A percentile compares a stretch with the other conserved stretches of the same genome.
These are phyloP conservation scores for Globisporangium paddicum DNA, from an alignment of 352 stramenopile genomes.

Conservation along the genomic window DNA sequence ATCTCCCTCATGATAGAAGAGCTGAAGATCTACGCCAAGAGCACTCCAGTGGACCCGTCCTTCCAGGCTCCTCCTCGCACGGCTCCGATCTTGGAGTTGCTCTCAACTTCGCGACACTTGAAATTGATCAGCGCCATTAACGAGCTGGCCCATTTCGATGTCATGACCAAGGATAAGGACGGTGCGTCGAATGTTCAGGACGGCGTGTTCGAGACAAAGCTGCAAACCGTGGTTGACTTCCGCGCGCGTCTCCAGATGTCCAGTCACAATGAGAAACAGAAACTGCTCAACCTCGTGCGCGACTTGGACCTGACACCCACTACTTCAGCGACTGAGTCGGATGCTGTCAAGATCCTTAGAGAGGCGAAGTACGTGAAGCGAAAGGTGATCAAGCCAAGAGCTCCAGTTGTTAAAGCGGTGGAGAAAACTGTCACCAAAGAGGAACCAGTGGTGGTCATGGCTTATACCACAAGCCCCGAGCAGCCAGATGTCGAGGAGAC, in stretches of 20 bases:
- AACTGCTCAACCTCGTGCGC: slow-evolving; percentile 34
- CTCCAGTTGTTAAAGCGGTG: not conserved
- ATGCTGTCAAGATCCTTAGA: slow-evolving; percentile 11
- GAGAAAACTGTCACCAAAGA: slow-evolving; percentile 1
- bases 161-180: slow-evolving; percentile 25
- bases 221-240: slow-evolving; percentile 71
- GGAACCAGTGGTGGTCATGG: not conserved
- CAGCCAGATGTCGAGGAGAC: not conserved
- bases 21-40: slow-evolving; percentile 56
- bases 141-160: slow-evolving; percentile 59
- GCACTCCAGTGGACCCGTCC: slow-evolving; percentile 34
- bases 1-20: slow-evolving; percentile 65
- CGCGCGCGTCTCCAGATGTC: slow-evolving; percentile 71
- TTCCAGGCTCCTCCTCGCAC: slow-evolving; percentile 53
- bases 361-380: slow-evolving; percentile 20
- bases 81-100: slow-evolving; percentile 53
- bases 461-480: not conserved
- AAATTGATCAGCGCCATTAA: slow-evolving; percentile 73
- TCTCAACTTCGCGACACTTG: slow-evolving; percentile 68
- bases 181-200: slow-evolving; percentile 14
- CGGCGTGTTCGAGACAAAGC: slow-evolving; percentile 44
- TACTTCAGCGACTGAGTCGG: not conserved
- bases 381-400: slow-evolving; percentile 12
- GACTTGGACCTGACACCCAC: slow-evolving; percentile 23
- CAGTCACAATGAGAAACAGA: slow-evolving; percentile 63